Evolutionary conservation across 2,329 filamentous ascomycete genomes (phyloP), one percentile per base, ranked within the genome.

Genomic region (Verticillium zaregamsianum): DNA sequence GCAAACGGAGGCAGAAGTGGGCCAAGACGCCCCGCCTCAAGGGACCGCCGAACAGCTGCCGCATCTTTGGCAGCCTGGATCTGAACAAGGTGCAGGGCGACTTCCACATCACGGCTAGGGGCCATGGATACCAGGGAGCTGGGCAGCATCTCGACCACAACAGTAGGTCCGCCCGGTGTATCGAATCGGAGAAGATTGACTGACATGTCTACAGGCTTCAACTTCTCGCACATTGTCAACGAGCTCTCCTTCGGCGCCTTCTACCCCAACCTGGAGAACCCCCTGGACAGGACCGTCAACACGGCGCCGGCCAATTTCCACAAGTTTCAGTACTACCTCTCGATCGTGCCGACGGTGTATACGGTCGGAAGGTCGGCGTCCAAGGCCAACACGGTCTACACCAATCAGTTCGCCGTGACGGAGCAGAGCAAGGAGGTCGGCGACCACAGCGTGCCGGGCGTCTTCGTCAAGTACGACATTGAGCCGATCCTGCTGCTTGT

Each of bases 381-480:
- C 11, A 58, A 65, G 23, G 74, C 76, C 35, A 84, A 85, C 70
- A 89, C 87, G 60, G 87, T 99, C 72, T 86, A 90, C 76, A 98
- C 95, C 17, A 99, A 99, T 81, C 95, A 99, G 77, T 99, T 99
- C 80, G 95, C 94, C 63, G 95, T 97, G 0, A 98, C 93, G 0
- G 92, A 93, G 72, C 93, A 98, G 80, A 90, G 85, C 68, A 86
- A 88, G 69, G 78, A 82, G 39, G 84, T 96, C 52, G 80, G 82
- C 60, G 90, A 96, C 70, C 87, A 82, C 68, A 79, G 80, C 62
- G 86, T 97, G 1, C 95, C 95, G 0, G 95, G 95, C 35, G 87
- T 99, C 65, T 99, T 98, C 74, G 91, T 99, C 84, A 99, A 98
- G 80, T 99, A 96, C 78, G 94, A 98, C 74, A 97, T 99, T 69